Conservation (phyloP, 345 rosid genomes). For the Anacardium occidentale region DNA sequence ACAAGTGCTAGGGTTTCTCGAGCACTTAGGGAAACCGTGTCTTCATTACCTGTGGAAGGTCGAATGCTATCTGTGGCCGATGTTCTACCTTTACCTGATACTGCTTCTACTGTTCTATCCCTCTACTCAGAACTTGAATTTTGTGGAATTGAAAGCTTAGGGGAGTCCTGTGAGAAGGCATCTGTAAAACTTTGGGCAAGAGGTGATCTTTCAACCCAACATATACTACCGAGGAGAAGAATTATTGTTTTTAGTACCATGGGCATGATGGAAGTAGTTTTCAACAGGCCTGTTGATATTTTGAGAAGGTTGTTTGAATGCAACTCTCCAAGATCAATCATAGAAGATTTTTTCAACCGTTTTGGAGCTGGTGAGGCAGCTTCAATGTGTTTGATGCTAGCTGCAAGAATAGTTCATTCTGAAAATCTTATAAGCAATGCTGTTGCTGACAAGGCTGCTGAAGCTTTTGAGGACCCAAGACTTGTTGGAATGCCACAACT, state of each 20-base stretch:
- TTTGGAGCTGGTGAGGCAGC: constrained; percentile 99
- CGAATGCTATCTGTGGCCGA: constrained; percentile 97
- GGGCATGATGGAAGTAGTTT: constrained; percentile 97
- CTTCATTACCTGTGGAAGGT: constrained; percentile 93
- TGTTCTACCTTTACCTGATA: constrained; percentile 77
- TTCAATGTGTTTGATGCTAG: constrained; percentile 96
- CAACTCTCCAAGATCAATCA: constrained; percentile 70
- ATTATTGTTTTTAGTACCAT: constrained; percentile 84
- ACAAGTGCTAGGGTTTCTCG: constrained; percentile 71
- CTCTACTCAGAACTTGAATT: constrained; percentile 83
- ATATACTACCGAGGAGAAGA: constrained; percentile 87
- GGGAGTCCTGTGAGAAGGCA: constrained; percentile 75
- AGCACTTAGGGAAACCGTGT: constrained; percentile 75
- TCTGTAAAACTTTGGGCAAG: constrained; percentile 93
- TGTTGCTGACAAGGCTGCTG: constrained; percentile 91
- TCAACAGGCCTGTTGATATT: constrained; percentile 94
- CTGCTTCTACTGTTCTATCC: constrained; percentile 74
- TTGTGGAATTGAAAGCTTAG: constrained; percentile 63
- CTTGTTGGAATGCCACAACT: constrained; percentile 94
- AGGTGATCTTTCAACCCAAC: constrained; percentile 90
- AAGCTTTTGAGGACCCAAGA: constrained; percentile 95
- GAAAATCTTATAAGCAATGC: constrained; percentile 70
- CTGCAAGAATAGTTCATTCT: constrained; percentile 78
- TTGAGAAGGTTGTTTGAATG: constrained; percentile 85
- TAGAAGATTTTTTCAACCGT: constrained; percentile 92